Evolutionary conservation across 2,329 filamentous ascomycete species (phyloP).

Genomic region (Colletotrichum sp.): DNA sequence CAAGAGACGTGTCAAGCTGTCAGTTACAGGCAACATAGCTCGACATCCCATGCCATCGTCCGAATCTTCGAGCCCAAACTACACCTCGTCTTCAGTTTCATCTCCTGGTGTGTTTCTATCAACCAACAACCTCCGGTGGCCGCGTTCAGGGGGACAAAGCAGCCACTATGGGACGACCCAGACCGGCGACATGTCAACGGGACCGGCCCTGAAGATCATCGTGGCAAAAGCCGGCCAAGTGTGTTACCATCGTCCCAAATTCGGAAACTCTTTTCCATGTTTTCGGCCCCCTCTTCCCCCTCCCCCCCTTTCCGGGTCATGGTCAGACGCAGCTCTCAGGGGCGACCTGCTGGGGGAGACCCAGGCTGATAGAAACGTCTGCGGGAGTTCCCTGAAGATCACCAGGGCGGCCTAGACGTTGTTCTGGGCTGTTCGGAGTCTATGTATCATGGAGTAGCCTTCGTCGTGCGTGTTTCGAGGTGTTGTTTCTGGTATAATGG

Average conservation of each 20-base stretch:
- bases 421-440: rapidly evolving
- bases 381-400: background rate
- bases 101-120: background rate
- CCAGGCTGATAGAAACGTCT: background rate
- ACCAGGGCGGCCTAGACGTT: background rate
- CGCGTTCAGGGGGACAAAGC: background rate
- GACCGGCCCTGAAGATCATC: background rate
- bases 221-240: background rate
- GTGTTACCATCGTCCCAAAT: background rate
- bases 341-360: background rate
- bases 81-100: background rate
- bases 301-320: background rate
- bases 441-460: background rate
- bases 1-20: background rate
- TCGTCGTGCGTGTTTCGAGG: background rate
- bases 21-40: background rate
- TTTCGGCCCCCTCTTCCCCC: background rate
- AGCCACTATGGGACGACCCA: background rate
- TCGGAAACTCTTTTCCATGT: background rate
- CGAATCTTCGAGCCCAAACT: rapidly evolving
- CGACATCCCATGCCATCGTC: background rate
- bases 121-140: background rate
- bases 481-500: background rate
- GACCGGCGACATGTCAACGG: background rate
- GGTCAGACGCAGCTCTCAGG: background rate